Percentiles rank a stretch among this genome's conserved stretches.
These are phyloP conservation scores for Eucalyptus sp. DNA, from an alignment of 345 rosid species.

Conservation along the genomic window DNA sequence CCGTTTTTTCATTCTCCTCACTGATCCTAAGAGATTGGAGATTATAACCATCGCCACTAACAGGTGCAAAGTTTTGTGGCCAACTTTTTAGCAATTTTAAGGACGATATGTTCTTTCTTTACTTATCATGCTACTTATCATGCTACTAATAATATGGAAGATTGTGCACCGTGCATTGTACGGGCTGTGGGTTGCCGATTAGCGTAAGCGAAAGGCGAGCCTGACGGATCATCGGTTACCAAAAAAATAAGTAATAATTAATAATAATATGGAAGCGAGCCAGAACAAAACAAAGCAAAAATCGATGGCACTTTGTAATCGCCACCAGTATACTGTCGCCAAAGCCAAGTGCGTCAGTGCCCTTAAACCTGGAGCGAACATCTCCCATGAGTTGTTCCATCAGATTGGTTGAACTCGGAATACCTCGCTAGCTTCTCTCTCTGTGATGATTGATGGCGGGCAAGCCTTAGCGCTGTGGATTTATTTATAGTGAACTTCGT, in stretches of 20 bases:
- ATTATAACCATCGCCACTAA: background rate
- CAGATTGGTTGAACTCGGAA: too few relatives aligned
- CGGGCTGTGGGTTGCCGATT: too few relatives aligned
- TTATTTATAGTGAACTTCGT: too few relatives aligned
- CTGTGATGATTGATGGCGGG: accelerated
- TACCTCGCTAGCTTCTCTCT: background rate
- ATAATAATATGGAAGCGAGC: background rate
- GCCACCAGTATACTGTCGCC: background rate
- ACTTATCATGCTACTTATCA: background rate
- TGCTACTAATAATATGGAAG: background rate
- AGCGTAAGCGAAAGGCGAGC: too few relatives aligned
- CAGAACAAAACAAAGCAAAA: too few relatives aligned
- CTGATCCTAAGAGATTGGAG: background rate
- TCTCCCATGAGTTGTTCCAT: background rate
- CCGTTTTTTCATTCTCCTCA: background rate
- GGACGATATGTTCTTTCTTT: background rate
- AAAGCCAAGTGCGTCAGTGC: background rate
- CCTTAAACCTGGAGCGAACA: background rate
- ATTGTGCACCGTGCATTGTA: too few relatives aligned
- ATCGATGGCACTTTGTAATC: background rate
- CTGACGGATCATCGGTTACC: too few relatives aligned
- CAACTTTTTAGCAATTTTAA: background rate
- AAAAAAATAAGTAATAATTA: too few relatives aligned
- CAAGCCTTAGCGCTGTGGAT: too few relatives aligned
- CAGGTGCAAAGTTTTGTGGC: background rate